Base-by-base conservation (phyloP, 2,329 filamentous ascomycete species). In the Botrytis galanthina region DNA sequence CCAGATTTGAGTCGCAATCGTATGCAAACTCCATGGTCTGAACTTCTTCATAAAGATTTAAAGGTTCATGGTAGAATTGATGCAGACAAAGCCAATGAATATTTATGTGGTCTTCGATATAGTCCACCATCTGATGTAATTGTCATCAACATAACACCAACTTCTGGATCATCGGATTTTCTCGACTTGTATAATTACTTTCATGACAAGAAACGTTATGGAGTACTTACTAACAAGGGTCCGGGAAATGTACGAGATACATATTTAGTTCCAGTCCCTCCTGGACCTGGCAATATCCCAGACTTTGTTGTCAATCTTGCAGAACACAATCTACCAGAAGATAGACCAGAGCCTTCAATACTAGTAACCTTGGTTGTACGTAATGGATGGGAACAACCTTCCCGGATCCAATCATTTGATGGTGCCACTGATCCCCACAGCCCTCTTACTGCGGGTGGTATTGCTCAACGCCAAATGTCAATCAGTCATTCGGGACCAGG, bases 291-390 rank as follows among this genome's bases (percentile, higher is more conserved):
- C 48, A 88, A 88, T 68, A 88, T 95, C 61, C 95, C 96, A 0
- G 93, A 95, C 75, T 97, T 98, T 78, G 90, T 98, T 82, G 89
- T 94, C 75, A 92, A 97, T 79, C 87, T 98, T n/a, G 91, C 93
- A 75, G 92, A 95, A 78, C 95, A 95, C 81, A 89, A 89, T 44
- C 88, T 98, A 46, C 93, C 95, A 62, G 87, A 89, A 74, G 88
- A 88, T 3, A 87, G 92, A 26, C 86, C 90, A 0, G 92, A 97
- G 77, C 90, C 93, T 1, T 89, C 96, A 83, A 85, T 99, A 51
- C 85, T 98, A 14, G 89, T 95, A 35, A 92, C 95, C 1, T 92
- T 98, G 75, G 93, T 98, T 5, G 93, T 97, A 76, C 89, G 92
- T 51, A 91, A 91, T 67, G 87, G 89, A 63, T 82, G 64, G 71